These are phyloP conservation scores for Cucurbita pepo DNA, from an alignment of 306 rosid genomes.

Conservation along the genomic window DNA sequence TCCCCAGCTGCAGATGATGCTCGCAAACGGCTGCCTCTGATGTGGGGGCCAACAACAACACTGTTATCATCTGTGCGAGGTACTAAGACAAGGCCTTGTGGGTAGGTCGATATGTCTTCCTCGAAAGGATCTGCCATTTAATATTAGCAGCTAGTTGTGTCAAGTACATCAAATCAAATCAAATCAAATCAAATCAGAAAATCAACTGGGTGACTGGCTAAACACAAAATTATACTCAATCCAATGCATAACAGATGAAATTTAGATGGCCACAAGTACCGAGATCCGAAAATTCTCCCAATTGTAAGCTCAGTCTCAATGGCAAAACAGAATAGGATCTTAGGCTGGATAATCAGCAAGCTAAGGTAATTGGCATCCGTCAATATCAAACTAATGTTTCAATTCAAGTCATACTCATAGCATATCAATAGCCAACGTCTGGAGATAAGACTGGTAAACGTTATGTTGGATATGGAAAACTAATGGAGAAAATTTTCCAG, in stretches of 20 bases:
- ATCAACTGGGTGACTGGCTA: not conserved
- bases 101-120: slow-evolving; percentile 62
- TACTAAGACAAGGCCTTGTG: slow-evolving; percentile 90
- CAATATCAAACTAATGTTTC: not conserved
- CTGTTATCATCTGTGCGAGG: slow-evolving; percentile 65
- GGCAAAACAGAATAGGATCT: not conserved
- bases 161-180: not conserved
- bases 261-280: not conserved
- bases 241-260: not conserved
- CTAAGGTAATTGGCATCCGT: not conserved
- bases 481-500: not conserved
- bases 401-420: not conserved
- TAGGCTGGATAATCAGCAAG: not conserved
- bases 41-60: slow-evolving; percentile 79
- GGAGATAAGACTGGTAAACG: not conserved
- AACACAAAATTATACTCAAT: not conserved
- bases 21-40: slow-evolving; percentile 90
- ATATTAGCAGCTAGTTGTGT: not conserved
- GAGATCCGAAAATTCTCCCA: not conserved
- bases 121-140: slow-evolving; percentile 65
- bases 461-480: not conserved
- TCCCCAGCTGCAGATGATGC: slow-evolving; percentile 82
- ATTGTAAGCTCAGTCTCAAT: not conserved
- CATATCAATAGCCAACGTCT: not conserved
- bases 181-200: not conserved